phyloP scores from a whole-genome alignment of 2,329 filamentous ascomycete genomes.

The Hypoxylon sp. region DNA sequence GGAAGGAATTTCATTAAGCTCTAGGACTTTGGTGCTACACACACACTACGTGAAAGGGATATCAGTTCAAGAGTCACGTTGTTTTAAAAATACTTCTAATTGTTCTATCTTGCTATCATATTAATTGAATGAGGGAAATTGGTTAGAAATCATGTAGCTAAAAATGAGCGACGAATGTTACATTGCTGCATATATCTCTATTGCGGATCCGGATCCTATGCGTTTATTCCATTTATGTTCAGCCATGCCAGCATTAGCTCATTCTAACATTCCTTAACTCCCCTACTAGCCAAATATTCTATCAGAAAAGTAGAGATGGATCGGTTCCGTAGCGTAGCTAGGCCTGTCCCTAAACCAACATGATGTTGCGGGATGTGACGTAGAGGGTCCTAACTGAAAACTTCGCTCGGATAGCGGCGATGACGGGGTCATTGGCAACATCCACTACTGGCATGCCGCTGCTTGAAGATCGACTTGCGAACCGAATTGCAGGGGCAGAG shows the following conservation, averaged over 20 bases:
- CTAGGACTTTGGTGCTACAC: background rate
- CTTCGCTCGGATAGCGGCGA: slow-evolving; percentile 47
- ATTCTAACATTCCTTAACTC: slow-evolving; percentile 13
- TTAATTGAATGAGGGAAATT: background rate
- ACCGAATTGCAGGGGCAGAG: slow-evolving; percentile 49
- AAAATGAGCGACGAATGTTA: slow-evolving; percentile 12
- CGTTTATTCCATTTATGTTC: slow-evolving; percentile 5
- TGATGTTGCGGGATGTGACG: slow-evolving; percentile 49
- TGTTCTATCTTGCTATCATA: background rate
- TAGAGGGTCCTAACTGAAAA: slow-evolving; percentile 47
- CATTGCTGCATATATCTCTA: slow-evolving; percentile 28
- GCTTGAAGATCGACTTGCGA: slow-evolving; percentile 48
- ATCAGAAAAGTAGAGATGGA: background rate
- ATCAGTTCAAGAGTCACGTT: background rate
- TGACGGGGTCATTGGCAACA: slow-evolving; percentile 43
- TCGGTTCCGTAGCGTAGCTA: background rate
- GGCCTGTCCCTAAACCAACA: slow-evolving; percentile 43
- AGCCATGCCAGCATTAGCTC: slow-evolving; percentile 25
- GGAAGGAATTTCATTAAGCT: background rate
- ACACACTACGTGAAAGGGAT: background rate
- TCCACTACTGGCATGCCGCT: slow-evolving; percentile 48
- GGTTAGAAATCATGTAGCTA: background rate
- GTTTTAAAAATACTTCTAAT: background rate
- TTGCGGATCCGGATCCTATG: slow-evolving; percentile 4
- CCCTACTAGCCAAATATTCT: background rate